Evolutionary conservation across 75 land plant species (phyloP).

Genomic region (Azolla pinnata): DNA sequence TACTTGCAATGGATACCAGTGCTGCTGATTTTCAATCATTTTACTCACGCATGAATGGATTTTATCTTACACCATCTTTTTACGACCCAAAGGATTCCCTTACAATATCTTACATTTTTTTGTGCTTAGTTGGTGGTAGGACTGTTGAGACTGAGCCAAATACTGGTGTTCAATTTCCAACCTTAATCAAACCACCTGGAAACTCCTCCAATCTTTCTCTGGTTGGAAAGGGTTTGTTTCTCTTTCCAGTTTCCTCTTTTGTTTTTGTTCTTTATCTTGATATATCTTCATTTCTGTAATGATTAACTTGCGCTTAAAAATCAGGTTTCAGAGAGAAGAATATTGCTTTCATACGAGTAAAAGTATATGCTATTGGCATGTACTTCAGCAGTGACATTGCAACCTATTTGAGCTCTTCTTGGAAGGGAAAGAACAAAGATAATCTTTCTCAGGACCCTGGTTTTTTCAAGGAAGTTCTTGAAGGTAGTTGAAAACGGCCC

Average conservation of each 20-base stretch:
- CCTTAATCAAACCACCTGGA: conserved; percentile 34
- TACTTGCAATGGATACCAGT: no score
- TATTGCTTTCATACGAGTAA: conserved; percentile 56
- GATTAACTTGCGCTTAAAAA: background rate
- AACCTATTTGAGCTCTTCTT: conserved; percentile 11
- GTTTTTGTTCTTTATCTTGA: background rate
- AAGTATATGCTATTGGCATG: conserved; percentile 57
- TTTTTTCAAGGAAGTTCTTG: conserved; percentile 23
- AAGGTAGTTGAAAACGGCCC: conserved; percentile 18
- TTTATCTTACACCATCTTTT: no score
- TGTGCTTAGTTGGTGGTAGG: no score
- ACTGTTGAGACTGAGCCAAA: conserved; percentile 26
- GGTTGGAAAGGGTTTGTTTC: conserved; percentile 44
- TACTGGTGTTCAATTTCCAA: conserved; percentile 43
- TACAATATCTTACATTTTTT: no score
- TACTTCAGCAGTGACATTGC: conserved; percentile 25
- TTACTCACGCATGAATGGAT: no score
- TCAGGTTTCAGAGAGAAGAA: conserved; percentile 59
- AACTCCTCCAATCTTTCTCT: conserved; percentile 27
- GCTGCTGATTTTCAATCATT: no score
- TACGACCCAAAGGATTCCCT: no score
- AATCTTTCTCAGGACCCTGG: conserved; percentile 27
- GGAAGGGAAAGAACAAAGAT: conserved; percentile 32
- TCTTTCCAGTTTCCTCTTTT: background rate
- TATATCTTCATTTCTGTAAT: background rate